phyloP scores from a whole-genome alignment of 1,284 basidiomycete species.

The Apiotrichum akiyoshidainum region DNA sequence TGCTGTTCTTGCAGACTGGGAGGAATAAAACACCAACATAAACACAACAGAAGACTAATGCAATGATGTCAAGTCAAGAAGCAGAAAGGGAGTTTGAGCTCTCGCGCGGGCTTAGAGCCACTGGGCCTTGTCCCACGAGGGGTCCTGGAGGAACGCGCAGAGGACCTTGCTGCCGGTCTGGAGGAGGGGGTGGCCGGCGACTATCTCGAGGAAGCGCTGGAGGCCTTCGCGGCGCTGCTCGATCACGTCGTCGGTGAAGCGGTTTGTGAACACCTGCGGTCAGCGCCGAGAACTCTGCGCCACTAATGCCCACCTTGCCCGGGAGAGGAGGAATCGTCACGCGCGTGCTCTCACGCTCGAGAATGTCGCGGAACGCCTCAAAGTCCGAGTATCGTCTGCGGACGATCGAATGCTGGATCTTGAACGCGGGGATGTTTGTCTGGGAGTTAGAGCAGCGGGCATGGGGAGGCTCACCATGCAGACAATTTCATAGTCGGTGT shows the following conservation, averaged over 20 bases:
- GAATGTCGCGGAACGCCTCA: constrained; percentile 96
- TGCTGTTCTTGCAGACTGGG: background rate
- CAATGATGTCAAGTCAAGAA: constrained; percentile 13
- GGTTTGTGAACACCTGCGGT: constrained; percentile 73
- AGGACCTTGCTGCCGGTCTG: constrained; percentile 98
- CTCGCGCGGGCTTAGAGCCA: constrained; percentile 35
- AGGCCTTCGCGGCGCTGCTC: constrained; percentile 87
- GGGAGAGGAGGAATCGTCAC: constrained; percentile 97
- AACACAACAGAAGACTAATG: constrained; percentile 9
- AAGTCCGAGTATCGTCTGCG: constrained; percentile 97
- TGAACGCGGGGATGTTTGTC: constrained; percentile 99
- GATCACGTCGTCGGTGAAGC: constrained; percentile 97
- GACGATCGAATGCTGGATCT: constrained; percentile 89
- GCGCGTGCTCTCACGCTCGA: constrained; percentile 92
- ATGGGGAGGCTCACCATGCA: constrained; percentile 70
- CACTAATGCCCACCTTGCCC: constrained; percentile 62
- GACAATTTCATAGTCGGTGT: constrained; percentile 97
- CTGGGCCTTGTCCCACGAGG: constrained; percentile 48
- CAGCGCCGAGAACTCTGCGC: background rate
- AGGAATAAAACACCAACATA: background rate
- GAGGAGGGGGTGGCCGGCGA: constrained; percentile 92
- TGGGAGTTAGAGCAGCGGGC: constrained; percentile 43
- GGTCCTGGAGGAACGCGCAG: constrained; percentile 83
- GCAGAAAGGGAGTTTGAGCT: background rate
- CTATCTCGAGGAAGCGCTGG: constrained; percentile 91